Conservation (phyloP, 1,284 basidiomycete species). For the Fomitopsis pinicola region DNA sequence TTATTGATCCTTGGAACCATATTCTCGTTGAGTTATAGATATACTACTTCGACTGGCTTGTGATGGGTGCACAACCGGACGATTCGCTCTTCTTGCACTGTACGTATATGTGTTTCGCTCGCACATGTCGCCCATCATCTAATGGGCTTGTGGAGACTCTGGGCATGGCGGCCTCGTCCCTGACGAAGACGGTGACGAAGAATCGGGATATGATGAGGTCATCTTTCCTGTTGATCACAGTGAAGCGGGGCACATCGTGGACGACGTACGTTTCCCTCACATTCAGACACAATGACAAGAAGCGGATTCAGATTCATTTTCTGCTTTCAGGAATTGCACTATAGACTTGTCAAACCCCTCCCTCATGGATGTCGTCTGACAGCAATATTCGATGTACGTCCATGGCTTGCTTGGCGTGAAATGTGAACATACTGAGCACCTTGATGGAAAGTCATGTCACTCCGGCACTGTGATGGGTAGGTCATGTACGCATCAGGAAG, state of each 20-base stretch:
- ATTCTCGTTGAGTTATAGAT: slow-evolving; percentile 38
- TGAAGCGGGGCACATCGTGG: slow-evolving; percentile 68
- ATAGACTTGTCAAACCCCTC: slow-evolving; percentile 69
- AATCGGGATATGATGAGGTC: slow-evolving; percentile 68
- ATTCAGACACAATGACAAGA: neutral
- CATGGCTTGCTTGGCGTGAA: neutral
- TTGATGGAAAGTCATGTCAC: slow-evolving; percentile 35
- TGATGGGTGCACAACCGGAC: slow-evolving; percentile 70
- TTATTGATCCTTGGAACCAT: neutral
- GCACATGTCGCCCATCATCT: neutral
- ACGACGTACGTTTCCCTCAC: slow-evolving; percentile 57
- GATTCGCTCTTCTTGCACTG: slow-evolving; percentile 94
- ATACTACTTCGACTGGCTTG: slow-evolving; percentile 88
- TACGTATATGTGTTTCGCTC: slow-evolving; percentile 30
- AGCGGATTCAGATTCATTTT: neutral
- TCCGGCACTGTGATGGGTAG: slow-evolving; percentile 41
- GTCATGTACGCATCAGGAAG: neutral
- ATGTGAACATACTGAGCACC: neutral
- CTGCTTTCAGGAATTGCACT: slow-evolving; percentile 55
- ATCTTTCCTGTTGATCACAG: slow-evolving; percentile 85
- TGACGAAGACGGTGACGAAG: slow-evolving; percentile 69
- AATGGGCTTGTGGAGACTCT: slow-evolving; percentile 40
- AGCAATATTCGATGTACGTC: slow-evolving; percentile 80
- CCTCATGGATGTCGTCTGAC: slow-evolving; percentile 85
- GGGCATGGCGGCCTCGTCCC: slow-evolving; percentile 83